These are phyloP conservation scores for Boehmeria nivea DNA, from an alignment of 306 rosid species.

Conservation along the genomic window DNA sequence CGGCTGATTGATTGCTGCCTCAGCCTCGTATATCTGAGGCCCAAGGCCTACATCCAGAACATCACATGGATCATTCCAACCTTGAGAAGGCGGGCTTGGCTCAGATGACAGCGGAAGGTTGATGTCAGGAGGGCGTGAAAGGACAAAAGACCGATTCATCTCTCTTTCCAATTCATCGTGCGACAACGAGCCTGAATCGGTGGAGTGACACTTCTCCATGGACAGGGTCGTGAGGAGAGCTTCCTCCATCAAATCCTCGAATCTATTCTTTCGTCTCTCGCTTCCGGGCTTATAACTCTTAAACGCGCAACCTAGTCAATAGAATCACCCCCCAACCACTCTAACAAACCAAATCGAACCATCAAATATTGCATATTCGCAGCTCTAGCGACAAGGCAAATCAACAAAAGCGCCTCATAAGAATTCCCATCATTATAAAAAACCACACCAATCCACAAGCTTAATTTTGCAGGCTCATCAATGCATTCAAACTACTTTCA, in stretches of 20 bases:
- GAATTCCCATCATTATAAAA: neutral
- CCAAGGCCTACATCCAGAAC: constrained; percentile 8
- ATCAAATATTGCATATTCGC: constrained; percentile 4
- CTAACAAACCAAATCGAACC: constrained; percentile 8
- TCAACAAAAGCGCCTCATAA: neutral
- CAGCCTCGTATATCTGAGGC: neutral
- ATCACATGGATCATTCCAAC: constrained; percentile 5
- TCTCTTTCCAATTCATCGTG: constrained; percentile 9
- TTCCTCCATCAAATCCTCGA: constrained; percentile 10
- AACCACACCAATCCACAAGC: neutral
- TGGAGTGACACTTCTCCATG: constrained; percentile 13
- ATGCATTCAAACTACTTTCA: neutral
- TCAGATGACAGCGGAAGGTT: constrained; percentile 8
- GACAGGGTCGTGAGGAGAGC: constrained; percentile 13
- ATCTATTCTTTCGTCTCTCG: neutral
- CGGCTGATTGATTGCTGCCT: neutral
- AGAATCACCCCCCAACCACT: constrained; percentile 15
- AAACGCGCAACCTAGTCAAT: constrained; percentile 5
- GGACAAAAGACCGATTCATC: constrained; percentile 2
- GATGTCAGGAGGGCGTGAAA: constrained; percentile 11
- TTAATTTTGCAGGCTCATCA: neutral
- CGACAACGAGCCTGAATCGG: constrained; percentile 8
- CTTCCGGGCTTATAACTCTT: neutral
- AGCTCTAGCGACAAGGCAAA: neutral
- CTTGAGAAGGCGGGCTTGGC: constrained; percentile 9